These are phyloP conservation scores for Hypoxylon fuscum DNA, from an alignment of 495 filamentous ascomycete genomes.

Conservation along the genomic window DNA sequence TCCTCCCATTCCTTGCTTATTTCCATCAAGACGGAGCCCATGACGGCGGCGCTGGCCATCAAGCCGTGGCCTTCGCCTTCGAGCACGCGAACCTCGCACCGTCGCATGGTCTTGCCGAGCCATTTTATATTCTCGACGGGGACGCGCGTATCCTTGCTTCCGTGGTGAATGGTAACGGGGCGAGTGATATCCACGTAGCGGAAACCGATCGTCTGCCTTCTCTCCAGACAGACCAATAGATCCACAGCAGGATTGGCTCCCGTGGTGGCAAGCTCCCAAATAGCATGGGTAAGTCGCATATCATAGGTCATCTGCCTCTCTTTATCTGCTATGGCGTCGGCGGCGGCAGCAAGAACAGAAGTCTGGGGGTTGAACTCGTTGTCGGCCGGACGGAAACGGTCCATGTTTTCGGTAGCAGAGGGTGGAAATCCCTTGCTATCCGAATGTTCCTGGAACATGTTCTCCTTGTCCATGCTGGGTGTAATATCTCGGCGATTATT, in stretches of 20 bases:
- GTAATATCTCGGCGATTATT: constrained; percentile 42
- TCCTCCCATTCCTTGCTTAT: constrained; percentile 96
- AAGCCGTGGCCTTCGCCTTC: constrained; percentile 95
- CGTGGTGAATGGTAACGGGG: constrained; percentile 92
- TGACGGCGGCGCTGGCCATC: constrained; percentile 93
- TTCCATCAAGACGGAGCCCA: constrained; percentile 92
- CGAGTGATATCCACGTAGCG: constrained; percentile 95
- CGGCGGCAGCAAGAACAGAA: constrained; percentile 57
- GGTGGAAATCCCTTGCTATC: constrained; percentile 29
- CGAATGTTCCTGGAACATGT: constrained; percentile 35
- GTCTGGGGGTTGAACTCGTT: constrained; percentile 36
- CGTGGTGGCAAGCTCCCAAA: constrained; percentile 93
- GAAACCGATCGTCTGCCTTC: constrained; percentile 91
- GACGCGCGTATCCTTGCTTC: constrained; percentile 88
- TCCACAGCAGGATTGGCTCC: constrained; percentile 95
- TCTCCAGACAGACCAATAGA: constrained; percentile 90
- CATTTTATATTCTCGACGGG: constrained; percentile 95
- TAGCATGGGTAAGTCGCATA: constrained; percentile 83
- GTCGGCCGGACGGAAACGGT: constrained; percentile 45
- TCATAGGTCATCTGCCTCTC: constrained; percentile 86
- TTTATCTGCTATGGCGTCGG: constrained; percentile 62
- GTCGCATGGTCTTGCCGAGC: constrained; percentile 91
- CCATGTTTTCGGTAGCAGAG: constrained; percentile 51
- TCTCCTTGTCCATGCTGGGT: constrained; percentile 54
- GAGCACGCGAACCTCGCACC: constrained; percentile 89